Percentiles rank a stretch among this genome's conserved stretches.
phyloP scores from a whole-genome alignment of 108 stramenopile genomes.

The Bacterosira constricta region DNA sequence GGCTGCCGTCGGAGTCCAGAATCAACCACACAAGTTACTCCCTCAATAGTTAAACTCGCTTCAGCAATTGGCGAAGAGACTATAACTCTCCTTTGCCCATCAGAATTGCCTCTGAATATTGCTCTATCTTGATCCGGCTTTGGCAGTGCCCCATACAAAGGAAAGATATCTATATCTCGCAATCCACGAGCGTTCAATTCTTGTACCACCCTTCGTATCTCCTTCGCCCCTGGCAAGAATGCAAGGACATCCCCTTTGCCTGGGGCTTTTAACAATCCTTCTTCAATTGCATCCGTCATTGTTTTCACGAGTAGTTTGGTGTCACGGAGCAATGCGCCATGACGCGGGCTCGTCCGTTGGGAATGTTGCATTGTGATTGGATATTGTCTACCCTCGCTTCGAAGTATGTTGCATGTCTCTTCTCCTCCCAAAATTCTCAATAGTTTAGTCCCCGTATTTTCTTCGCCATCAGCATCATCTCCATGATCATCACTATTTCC shows the following conservation, averaged over 20 bases:
- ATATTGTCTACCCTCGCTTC: constrained; percentile 62
- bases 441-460: constrained; percentile 39
- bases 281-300: constrained; percentile 50
- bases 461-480: background rate
- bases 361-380: constrained; percentile 59
- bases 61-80: constrained; percentile 87
- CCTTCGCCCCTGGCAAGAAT: constrained; percentile 84
- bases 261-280: constrained; percentile 52
- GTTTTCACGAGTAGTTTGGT: constrained; percentile 54
- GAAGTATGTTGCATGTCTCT: constrained; percentile 45
- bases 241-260: constrained; percentile 74
- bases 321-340: constrained; percentile 46
- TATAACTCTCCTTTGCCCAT: constrained; percentile 58
- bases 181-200: constrained; percentile 41
- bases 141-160: constrained; percentile 75
- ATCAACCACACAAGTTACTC: constrained; percentile 82
- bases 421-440: constrained; percentile 48
- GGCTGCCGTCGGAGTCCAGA: constrained; percentile 77
- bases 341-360: constrained; percentile 34
- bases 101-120: constrained; percentile 34
- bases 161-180: constrained; percentile 51
- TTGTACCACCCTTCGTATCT: constrained; percentile 69
- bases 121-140: constrained; percentile 71
- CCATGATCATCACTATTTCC: constrained; percentile 33
- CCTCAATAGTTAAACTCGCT: constrained; percentile 83